Base-by-base conservation (phyloP, 2,329 filamentous ascomycete species). In the Penicillium sclerotigenum region DNA sequence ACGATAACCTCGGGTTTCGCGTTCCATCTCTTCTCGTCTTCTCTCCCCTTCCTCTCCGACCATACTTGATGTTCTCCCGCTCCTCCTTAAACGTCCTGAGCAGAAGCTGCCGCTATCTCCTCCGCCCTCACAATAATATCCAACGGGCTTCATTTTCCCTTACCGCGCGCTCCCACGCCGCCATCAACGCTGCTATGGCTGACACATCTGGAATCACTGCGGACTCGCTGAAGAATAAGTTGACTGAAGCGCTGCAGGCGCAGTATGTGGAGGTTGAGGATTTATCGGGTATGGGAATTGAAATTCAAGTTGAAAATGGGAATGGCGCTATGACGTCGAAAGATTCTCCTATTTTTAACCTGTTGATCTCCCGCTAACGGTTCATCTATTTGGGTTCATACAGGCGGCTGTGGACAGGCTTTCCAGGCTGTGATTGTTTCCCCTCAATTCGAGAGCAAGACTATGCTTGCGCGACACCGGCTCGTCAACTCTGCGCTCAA, bases 211-310 rank as follows among this genome's bases (percentile, higher is more conserved):
- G 81, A 60, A 87, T 96, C 68, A 93, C 91, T 41, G 86, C 91
- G 58, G 85, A 86, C 36, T 82, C 81, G 47, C 80, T 97, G 52
- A 86, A 83, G 69, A 77, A 79, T 41, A 89, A 87, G 57, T 81
- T 97, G 64, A 82, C 80, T 36, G 79, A 87, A 65, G 85, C 86
- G 62, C 80, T 97, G 52, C 81, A 85, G 55, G 91, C 91, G 22
- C 81, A 82, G 28, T 84, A 95, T 77, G 91, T 96, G 61, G 87
- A 94, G 68, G 91, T 97, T 65, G 88, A 90, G 62, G 93, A 97
- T 77, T 86, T 96, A 80, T 96, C 91, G 62, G 93, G 92, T 96
- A 83, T 57, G 79, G 71, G 33, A 13, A 33, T 33, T 38, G 3
- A 31, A 16, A 49, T 41, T 40, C 3, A 18, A 38, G 42, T 10